Base-by-base conservation (phyloP, 163 green algal species). In the Trebouxia gelatinosa region DNA sequence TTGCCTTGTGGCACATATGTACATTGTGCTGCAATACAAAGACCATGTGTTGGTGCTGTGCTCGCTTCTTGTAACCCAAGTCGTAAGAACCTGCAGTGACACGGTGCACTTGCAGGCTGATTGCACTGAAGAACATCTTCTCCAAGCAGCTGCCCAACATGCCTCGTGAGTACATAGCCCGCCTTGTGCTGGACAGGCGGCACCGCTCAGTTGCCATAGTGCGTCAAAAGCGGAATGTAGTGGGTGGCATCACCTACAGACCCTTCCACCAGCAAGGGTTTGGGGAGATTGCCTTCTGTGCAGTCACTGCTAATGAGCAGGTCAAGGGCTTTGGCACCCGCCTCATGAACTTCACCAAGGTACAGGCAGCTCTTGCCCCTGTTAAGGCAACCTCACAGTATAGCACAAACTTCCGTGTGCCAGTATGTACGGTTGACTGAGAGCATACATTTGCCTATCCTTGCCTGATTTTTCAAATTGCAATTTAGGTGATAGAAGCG, bases 61-160 rank as follows among this genome's bases (percentile, higher is more conserved):
- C n/a, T n/a, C n/a, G n/a, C n/a, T n/a, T n/a, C n/a, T n/a, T n/a
- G n/a, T n/a, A n/a, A n/a, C n/a, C n/a, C n/a, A n/a, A n/a, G n/a
- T n/a, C n/a, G n/a, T n/a, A n/a, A n/a, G n/a, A n/a, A n/a, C n/a
- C 34, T 62, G 31, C 59, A 61, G 26, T 65, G 17, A 61, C 59
- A 62, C n/a, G n/a, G n/a, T n/a, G n/a, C n/a, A n/a, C 26, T 2
- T 67, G 65, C 74, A 85, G 81, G 81, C 88, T 98, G 39, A 86
- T 98, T 19, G 88, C 85, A 0, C 83, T 99, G 40, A 99, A 99
- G 74, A 96, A 97, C 81, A 95, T 99, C 40, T 99, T 97, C 82
- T 91, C 85, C 48, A 95, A 94, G 78, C 95, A 98, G 89, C 91
- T 99, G 76, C 96, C 96, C 70, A 99, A 99, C 92, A 99, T 99